Evolutionary conservation across 257 asterid species (phyloP).

Genomic region (Striga asiatica): DNA sequence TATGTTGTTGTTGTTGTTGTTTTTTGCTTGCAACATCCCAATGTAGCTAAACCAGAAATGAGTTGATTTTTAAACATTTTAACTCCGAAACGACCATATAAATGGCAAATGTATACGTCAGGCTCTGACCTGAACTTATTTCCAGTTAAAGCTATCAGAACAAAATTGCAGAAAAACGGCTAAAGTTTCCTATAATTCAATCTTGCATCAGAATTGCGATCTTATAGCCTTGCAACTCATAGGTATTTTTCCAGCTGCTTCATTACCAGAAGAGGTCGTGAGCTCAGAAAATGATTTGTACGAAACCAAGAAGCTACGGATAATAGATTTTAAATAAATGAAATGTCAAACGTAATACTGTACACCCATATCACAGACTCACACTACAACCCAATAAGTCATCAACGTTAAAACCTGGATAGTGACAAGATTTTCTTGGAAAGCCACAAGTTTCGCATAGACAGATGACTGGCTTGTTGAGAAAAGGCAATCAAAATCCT

Average conservation of each 20-base stretch:
- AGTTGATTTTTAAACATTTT: not conserved
- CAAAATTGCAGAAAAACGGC: not conserved
- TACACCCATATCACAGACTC: too few species aligned
- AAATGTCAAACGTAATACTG: not conserved
- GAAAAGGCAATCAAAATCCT: conserved; percentile 73
- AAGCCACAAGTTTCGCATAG: conserved; percentile 64
- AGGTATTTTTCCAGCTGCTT: not conserved
- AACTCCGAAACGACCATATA: not conserved
- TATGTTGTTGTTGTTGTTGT: too few species aligned
- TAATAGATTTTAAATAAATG: too few species aligned
- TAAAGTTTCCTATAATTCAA: not conserved
- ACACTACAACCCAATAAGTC: too few species aligned
- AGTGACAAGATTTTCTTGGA: conserved; percentile 57
- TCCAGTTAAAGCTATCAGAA: not conserved
- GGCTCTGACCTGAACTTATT: conserved; percentile 11
- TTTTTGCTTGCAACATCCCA: conserved; percentile 1
- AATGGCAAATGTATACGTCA: not conserved
- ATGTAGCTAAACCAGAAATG: not conserved
- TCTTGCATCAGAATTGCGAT: not conserved
- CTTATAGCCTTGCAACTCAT: not conserved
- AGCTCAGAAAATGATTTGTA: not conserved
- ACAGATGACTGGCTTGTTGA: conserved; percentile 64
- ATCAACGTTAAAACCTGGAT: too few species aligned
- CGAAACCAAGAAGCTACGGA: not conserved
- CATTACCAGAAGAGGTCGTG: not conserved